phyloP scores from a whole-genome alignment of 441 rosid genomes.

The Erodium texanum region DNA sequence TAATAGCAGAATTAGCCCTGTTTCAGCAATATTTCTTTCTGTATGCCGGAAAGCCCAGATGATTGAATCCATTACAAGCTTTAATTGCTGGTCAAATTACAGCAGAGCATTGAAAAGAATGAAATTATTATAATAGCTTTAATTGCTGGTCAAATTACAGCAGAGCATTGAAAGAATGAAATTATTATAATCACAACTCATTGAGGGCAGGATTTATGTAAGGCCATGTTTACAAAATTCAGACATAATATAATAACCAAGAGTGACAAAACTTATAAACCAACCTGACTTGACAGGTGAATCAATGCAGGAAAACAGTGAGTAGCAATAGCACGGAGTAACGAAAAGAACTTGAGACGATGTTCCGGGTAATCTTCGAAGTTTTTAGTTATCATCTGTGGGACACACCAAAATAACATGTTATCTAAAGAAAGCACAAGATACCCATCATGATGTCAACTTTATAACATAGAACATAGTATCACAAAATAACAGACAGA shows the following conservation, averaged over 20 bases:
- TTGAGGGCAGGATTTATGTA: neutral
- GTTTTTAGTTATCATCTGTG: conserved; percentile 98
- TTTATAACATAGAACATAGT: neutral
- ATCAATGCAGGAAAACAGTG: conserved; percentile 92
- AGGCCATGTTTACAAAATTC: neutral
- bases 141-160: conserved; percentile 53
- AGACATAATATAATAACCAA: neutral
- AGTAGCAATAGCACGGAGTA: conserved; percentile 96
- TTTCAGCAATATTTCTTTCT: conserved; percentile 96
- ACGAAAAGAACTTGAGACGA: conserved; percentile 94
- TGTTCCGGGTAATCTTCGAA: conserved; percentile 99
- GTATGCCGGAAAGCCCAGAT: conserved; percentile 99
- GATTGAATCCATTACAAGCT: conserved; percentile 97
- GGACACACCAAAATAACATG: conserved; percentile 9
- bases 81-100: conserved; percentile 59
- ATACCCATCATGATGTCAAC: neutral
- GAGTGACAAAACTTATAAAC: conserved; percentile 18
- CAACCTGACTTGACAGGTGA: conserved; percentile 84
- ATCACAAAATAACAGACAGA: neutral
- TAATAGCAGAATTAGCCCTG: conserved; percentile 81
- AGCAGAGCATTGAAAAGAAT: conserved; percentile 6
- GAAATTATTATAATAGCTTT: conserved; percentile 35
- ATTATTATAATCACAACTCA: neutral
- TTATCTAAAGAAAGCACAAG: neutral
- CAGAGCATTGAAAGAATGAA: conserved; percentile 5